Conservation (phyloP, 192 early-diverging fungal species). For the Mortierella alpina region DNA sequence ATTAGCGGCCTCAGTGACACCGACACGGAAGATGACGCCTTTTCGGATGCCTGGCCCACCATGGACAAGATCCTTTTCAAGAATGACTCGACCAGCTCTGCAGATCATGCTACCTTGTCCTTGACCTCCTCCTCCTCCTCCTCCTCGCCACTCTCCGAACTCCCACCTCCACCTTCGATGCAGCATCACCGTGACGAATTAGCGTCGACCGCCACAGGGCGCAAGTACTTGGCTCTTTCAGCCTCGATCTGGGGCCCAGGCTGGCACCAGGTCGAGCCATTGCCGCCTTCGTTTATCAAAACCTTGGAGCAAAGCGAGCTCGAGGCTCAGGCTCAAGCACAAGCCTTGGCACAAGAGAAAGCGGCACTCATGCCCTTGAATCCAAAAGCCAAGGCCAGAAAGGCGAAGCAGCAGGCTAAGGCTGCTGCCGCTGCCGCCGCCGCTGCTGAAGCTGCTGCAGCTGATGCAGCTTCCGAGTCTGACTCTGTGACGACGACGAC, state of each 20-base stretch:
- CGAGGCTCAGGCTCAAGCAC: constrained; percentile 22
- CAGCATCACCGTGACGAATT: neutral
- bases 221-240: constrained; percentile 26
- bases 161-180: constrained; percentile 8
- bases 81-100: neutral
- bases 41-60: constrained; percentile 9
- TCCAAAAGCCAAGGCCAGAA: constrained; percentile 31
- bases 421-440: constrained; percentile 10
- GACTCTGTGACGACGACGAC: neutral
- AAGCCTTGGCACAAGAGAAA: constrained; percentile 18
- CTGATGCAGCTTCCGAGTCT: neutral
- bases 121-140: too few species aligned
- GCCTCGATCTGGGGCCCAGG: constrained; percentile 48
- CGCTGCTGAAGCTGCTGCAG: neutral
- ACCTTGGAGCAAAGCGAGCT: constrained; percentile 25
- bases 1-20: neutral
- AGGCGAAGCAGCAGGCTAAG: constrained; percentile 23
- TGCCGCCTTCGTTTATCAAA: constrained; percentile 40
- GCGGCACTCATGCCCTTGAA: constrained; percentile 8
- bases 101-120: neutral
- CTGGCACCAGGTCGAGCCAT: constrained; percentile 48
- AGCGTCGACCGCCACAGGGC: neutral
- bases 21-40: constrained; percentile 22
- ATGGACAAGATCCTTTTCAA: constrained; percentile 2
- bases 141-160: neutral